Evolutionary conservation across 2,329 filamentous ascomycete genomes (phyloP), one percentile per base, ranked within the genome.

Genomic region (Hymenoscyphus salicellus): DNA sequence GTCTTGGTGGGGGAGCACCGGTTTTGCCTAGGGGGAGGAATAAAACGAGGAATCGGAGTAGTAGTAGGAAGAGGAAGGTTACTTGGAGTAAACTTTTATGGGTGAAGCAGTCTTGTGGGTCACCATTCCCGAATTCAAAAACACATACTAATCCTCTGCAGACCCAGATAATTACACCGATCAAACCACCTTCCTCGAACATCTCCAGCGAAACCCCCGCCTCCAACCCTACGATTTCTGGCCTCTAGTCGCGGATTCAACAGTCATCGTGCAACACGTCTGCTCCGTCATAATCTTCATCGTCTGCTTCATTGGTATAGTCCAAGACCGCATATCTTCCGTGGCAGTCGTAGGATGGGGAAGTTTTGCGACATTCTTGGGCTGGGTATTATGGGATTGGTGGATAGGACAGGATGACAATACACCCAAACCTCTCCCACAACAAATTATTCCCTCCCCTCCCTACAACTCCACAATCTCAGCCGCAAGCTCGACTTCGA

Each of bases 141-240:
- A 26, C 20, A 52, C 14, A 23, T 14, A 20, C 46, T 52, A 5
- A 52, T 20, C 46, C 10, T 6, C 3, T 20, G 2, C 58, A 93
- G 92, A 96, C 75, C 93, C 95, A n/a, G 95, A 99, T 77, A 99
- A 99, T 77, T 98, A 98, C 76, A 98, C 95, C 49, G 95, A 99
- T 76, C 93, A 95, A 75, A 91, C 92, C 66, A 98, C 95, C 1
- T 99, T 99, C 73, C 88, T 99, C 70, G 94, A 97, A 75, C 93
- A 96, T 72, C 86, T 99, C 20, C 94, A 99, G 77, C 87, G 93
- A 58, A 99, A 99, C 76, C 94, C 94, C 4, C 89, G 93, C 49
- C 85, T 98, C 61, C 90, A 95, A 70, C 94, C 94, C 0, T 99
- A 99, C 77, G 93, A 98, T 74, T 99, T 99, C 78, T 99, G 95